These are phyloP conservation scores for Sugiyamaella qingdaonensis DNA, from an alignment of 805 yeast species.

Conservation along the genomic window DNA sequence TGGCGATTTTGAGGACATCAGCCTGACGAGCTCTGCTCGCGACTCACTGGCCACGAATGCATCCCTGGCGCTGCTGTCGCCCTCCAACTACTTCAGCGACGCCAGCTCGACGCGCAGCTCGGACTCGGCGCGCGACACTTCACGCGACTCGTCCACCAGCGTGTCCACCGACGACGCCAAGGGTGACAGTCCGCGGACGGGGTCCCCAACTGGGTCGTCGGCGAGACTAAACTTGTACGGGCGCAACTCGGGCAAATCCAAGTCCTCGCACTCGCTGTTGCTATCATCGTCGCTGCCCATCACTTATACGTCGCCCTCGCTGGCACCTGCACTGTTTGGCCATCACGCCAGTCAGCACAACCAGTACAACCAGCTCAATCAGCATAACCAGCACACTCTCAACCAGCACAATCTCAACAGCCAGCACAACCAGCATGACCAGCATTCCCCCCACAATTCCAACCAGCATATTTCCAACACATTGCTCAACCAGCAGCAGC, in stretches of 20 bases:
- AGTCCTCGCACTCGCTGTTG: conserved; percentile 6
- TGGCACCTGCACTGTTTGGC: neutral
- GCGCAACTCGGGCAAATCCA: conserved; percentile 15
- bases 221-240: conserved; percentile 17
- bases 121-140: conserved; percentile 4
- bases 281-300: neutral
- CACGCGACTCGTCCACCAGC: conserved; percentile 10
- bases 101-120: conserved; percentile 12
- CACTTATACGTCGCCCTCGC: neutral
- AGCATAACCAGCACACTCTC: neutral
- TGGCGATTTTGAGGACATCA: conserved; percentile 21
- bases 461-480: too few species aligned
- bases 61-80: conserved; percentile 11
- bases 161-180: conserved; percentile 5
- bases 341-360: neutral
- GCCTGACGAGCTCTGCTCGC: conserved; percentile 15
- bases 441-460: neutral
- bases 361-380: neutral
- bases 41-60: conserved; percentile 11
- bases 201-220: neutral
- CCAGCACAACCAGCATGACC: neutral
- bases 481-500: too few species aligned
- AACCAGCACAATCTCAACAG: neutral
- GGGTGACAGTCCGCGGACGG: neutral
- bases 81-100: conserved; percentile 15